Base-by-base conservation (phyloP, 116 monocot genomes). In the Iris pallida region DNA sequence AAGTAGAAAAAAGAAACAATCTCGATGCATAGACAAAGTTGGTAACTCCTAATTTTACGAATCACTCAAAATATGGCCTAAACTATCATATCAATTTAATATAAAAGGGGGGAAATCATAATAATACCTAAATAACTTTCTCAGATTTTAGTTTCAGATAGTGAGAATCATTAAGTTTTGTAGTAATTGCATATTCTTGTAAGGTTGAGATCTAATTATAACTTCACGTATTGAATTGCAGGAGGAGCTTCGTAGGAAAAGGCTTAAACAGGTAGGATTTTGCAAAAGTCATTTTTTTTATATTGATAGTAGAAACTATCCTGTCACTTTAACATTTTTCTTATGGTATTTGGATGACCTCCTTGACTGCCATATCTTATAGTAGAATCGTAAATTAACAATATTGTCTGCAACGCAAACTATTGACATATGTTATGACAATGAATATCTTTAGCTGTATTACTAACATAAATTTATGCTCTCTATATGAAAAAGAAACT, bases 261-360 rank as follows among this genome's bases (percentile, higher is more conserved):
- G 78, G 58, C 42, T 69, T 72, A 65, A 78, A 59, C 67, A 75
- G 78, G 85, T 85, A 62, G 59, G 8, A 4, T 45, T 57, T 47
- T 8, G 44, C 61, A 42, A 8, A 5, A 63, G 10, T 46, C 16
- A 63, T 63, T 47, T 47, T 59, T 59, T 59, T 59, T 42, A 5
- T 59, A 11, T 59, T 40, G 30, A 15, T 15, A 59, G 20, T 14
- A 40, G 59, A 11, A 40, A 12, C 13, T 9, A 59, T 30, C 16
- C 17, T 18, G 4, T 53, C 12, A 15, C 15, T 14, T 14, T 12
- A 14, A 12, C 9, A 14, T 53, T 11, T 53, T 4, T 14, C 4
- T 53, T 53, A 13, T 53, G 14, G 4, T 53, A 11, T 15, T 10
- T 53, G 53, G 15, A 11, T 53, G 14, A 14, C 12, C 53, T 53